Conservation (phyloP, 768 basidiomycete species). For the Amylocystis lapponica region DNA sequence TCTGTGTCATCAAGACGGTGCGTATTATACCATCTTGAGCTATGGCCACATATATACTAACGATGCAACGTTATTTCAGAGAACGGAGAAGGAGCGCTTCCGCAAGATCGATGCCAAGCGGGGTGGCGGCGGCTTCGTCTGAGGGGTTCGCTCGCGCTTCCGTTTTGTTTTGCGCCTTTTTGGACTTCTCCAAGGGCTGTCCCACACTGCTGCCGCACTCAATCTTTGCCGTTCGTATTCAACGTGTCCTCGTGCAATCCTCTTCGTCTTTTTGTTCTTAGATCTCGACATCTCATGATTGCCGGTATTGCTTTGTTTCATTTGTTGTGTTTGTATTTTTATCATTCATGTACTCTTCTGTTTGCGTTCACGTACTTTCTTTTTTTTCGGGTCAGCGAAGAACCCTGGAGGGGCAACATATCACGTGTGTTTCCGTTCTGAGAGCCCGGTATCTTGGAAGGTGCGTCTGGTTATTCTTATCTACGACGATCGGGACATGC, state of each 20-base stretch:
- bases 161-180: neutral
- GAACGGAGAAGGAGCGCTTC: conserved; percentile 78
- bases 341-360: neutral
- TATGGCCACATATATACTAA: neutral
- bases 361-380: neutral
- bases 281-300: neutral
- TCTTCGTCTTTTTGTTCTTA: neutral
- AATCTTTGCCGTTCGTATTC: too few relatives aligned
- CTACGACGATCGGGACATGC: too few relatives aligned
- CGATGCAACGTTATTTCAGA: conserved; percentile 33
- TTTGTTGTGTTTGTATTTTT: neutral
- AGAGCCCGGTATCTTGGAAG: too few relatives aligned
- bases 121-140: conserved; percentile 84
- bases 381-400: neutral
- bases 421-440: too few relatives aligned
- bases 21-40: conserved; percentile 22
- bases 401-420: neutral
- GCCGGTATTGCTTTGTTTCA: neutral
- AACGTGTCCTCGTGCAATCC: neutral
- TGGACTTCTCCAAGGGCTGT: neutral
- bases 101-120: conserved; percentile 86
- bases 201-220: too few relatives aligned
- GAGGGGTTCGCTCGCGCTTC: conserved; percentile 8
- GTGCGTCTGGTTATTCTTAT: too few relatives aligned
- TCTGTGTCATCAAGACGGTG: conserved; percentile 87